Base-by-base conservation (phyloP, 768 basidiomycete species). In the Calocera viscosa region DNA sequence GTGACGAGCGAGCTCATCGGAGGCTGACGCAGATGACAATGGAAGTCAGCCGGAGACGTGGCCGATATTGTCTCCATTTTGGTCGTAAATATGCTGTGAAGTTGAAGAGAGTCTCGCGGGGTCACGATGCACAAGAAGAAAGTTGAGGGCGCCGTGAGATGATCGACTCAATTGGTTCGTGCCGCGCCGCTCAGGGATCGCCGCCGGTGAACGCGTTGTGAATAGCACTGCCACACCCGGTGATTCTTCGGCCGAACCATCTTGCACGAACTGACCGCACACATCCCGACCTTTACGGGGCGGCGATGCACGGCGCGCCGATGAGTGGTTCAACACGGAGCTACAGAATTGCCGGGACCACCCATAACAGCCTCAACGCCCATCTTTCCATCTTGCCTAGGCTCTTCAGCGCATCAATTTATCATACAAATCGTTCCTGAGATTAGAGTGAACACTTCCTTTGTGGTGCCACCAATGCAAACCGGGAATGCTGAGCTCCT, bases 21-120 rank as follows among this genome's bases (percentile, higher is more conserved):
- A 32, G 90, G 93, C 75, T 98, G 92, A 43, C 96, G 86, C 32
- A 99, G 85, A 76, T 99, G 95, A 71, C 97, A 94, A 79, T 99
- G 96, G 74, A 96, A 95, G 79, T 94, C 92, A 34, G 90, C 88
- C 17, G 92, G 91, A 1, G 89, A 71, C 10, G 53, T 60, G 5
- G 30, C 16, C 30, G 53, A 60, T 11, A 60, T 60, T 10, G 53
- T 60, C 5, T 14, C 53, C 53, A 60, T 60, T 60, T 30, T 32
- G 24, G 24, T 60, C 14, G 19, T 28, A 32, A 60, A 10, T 22
- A 28, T 11, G 53, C 22, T 2, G 53, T 60, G 7, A 32, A 60
- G 43, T 24, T 3, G 43, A 26, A 7, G 30, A 26, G 53, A 60
- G 53, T 60, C 53, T 60, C 53, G 53, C 53, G 53, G 53, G 53